Conservation (phyloP, 371 early-diverging fungal species). For the Mycotypha africana region DNA sequence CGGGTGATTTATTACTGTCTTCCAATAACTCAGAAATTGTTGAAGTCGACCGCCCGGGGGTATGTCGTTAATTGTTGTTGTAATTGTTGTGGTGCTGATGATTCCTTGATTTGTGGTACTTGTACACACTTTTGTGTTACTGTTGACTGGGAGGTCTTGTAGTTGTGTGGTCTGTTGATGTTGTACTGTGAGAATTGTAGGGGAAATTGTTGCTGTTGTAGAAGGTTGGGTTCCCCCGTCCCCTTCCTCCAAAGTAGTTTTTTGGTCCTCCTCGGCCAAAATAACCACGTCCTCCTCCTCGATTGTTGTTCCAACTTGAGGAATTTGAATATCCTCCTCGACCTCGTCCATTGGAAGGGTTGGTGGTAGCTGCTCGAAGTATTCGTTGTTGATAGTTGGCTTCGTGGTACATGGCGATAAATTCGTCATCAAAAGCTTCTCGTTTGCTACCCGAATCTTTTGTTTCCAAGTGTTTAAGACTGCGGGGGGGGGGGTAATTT, state of each 20-base stretch:
- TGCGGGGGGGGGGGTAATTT: slow-evolving; percentile 6
- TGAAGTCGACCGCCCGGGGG: neutral
- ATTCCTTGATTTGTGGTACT: no score
- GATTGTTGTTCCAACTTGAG: neutral
- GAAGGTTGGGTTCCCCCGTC: slow-evolving; percentile 7
- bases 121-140: neutral
- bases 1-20: neutral
- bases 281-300: neutral
- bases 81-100: neutral
- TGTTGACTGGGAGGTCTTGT: neutral
- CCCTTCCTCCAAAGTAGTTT: slow-evolving; percentile 6
- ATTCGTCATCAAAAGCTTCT: slow-evolving; percentile 1
- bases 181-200: slow-evolving; percentile 1
- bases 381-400: slow-evolving; percentile 2
- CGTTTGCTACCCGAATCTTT: neutral
- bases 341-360: neutral
- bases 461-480: slow-evolving; percentile 11
- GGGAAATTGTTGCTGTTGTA: neutral
- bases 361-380: neutral
- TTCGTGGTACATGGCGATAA: slow-evolving; percentile 4
- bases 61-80: neutral
- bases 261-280: no score
- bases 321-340: no score
- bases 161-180: neutral
- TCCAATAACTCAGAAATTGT: slow-evolving; percentile 1